A percentile compares a stretch with the other conserved stretches of the same genome.
Conservation (phyloP, 225 moss, liverwort and hornwort species). For the Pseudisothecium myosuroides region DNA sequence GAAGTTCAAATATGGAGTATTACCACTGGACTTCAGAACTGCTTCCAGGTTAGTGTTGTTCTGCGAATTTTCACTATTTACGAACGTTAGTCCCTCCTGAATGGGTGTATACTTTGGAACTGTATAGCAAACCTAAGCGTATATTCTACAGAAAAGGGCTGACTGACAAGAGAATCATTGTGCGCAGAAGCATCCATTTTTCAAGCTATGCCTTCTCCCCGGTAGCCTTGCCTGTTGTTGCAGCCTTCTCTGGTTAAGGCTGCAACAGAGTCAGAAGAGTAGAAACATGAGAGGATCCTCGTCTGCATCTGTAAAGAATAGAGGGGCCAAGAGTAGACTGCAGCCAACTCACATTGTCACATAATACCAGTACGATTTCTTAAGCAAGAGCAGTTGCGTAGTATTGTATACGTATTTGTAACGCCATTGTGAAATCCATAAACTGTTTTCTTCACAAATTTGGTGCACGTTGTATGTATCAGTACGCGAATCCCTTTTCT, state of each 20-base stretch:
- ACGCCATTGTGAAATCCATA: neutral
- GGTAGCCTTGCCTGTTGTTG: constrained; percentile 36
- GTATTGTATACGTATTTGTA: neutral
- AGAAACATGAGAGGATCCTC: constrained; percentile 22
- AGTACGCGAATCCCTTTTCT: neutral
- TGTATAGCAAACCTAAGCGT: neutral
- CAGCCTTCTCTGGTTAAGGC: constrained; percentile 27
- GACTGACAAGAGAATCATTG: constrained; percentile 20
- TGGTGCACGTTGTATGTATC: neutral
- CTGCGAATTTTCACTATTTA: neutral
- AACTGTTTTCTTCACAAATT: neutral
- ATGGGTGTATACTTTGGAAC: neutral
- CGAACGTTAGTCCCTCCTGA: neutral
- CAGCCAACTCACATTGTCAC: constrained; percentile 12
- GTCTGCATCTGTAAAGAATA: constrained; percentile 22
- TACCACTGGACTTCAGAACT: neutral
- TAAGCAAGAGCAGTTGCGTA: constrained; percentile 8
- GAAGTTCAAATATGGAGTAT: constrained; percentile 19
- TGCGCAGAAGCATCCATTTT: constrained; percentile 27
- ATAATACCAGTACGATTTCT: constrained; percentile 12
- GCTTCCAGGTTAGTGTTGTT: constrained; percentile 17
- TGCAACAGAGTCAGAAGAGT: constrained; percentile 30
- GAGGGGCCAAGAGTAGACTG: constrained; percentile 21
- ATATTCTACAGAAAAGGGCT: neutral
- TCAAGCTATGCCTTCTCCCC: constrained; percentile 36